Evolutionary conservation across 768 basidiomycete species (phyloP).

Genomic region (Cystofilobasidium ferigula): DNA sequence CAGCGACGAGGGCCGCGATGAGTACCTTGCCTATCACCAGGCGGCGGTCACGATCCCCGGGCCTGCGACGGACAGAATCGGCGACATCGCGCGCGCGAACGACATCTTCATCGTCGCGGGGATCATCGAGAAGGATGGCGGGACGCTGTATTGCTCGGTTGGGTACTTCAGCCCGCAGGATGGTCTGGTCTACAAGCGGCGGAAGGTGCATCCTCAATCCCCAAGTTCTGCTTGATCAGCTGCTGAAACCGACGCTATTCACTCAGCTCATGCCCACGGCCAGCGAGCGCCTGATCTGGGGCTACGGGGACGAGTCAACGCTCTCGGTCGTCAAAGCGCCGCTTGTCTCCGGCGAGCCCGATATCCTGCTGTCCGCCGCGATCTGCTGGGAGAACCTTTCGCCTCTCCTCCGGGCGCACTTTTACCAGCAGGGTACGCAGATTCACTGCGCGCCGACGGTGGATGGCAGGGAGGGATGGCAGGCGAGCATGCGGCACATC

Average conservation of each 20-base stretch:
- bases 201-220: slow-evolving; percentile 40
- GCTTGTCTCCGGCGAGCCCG: slow-evolving; percentile 38
- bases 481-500: slow-evolving; percentile 51
- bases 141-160: slow-evolving; percentile 54
- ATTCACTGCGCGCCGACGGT: slow-evolving; percentile 59
- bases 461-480: slow-evolving; percentile 51
- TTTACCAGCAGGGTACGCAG: slow-evolving; percentile 52
- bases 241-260: not conserved
- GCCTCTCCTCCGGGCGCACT: slow-evolving; percentile 45
- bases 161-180: slow-evolving; percentile 49
- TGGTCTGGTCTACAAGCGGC: slow-evolving; percentile 52
- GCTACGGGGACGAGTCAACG: slow-evolving; percentile 49
- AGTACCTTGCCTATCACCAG: slow-evolving; percentile 48
- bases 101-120: slow-evolving; percentile 52
- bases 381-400: slow-evolving; percentile 54
- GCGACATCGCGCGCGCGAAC: slow-evolving; percentile 44
- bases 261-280: slow-evolving; percentile 49
- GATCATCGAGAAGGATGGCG: slow-evolving; percentile 50
- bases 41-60: slow-evolving; percentile 52
- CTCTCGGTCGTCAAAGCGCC: slow-evolving; percentile 45
- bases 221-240: not conserved
- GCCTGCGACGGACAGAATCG: slow-evolving; percentile 44
- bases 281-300: slow-evolving; percentile 54
- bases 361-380: slow-evolving; percentile 49
- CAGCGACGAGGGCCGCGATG: slow-evolving; percentile 47